Evolutionary conservation across 768 basidiomycete species (phyloP).

Genomic region (Mycena epipterygia): DNA sequence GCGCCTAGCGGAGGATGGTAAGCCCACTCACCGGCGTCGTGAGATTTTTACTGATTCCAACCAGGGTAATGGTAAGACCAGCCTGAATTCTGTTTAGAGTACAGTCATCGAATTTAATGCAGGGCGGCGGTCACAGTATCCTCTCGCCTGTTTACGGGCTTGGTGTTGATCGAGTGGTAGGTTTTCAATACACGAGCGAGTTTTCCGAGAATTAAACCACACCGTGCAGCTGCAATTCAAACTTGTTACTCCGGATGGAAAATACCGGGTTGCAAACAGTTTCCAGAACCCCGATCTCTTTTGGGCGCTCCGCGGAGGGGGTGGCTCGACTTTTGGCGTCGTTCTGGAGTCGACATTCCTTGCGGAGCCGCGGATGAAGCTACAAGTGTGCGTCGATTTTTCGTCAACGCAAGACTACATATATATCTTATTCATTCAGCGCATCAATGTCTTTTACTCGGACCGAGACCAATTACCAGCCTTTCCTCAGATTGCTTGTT

Average conservation of each 20-base stretch:
- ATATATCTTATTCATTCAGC: conserved; percentile 24
- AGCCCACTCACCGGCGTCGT: neutral
- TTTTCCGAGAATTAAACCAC: neutral
- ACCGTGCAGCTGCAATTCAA: neutral
- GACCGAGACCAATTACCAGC: conserved; percentile 35
- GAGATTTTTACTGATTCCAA: neutral
- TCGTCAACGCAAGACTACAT: neutral
- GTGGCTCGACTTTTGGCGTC: conserved; percentile 54
- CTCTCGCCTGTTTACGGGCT: conserved; percentile 40
- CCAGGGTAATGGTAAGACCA: neutral
- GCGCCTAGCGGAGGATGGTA: conserved; percentile 50
- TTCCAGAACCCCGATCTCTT: conserved; percentile 15
- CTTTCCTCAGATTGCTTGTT: conserved; percentile 45
- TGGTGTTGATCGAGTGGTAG: conserved; percentile 43
- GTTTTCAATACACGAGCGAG: neutral
- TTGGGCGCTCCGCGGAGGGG: conserved; percentile 41
- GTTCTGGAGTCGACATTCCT: conserved; percentile 36
- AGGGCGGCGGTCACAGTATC: conserved; percentile 43
- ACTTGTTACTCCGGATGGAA: conserved; percentile 14
- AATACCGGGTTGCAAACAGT: conserved; percentile 7
- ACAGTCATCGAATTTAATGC: neutral
- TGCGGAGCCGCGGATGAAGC: conserved; percentile 33
- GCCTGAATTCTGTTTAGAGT: neutral
- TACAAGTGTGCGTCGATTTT: conserved; percentile 36
- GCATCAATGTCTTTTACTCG: conserved; percentile 43